Percentiles rank a stretch among this genome's conserved stretches.
Conservation (phyloP, 1,139 yeast genomes). For the Williopsis jadinii region DNA sequence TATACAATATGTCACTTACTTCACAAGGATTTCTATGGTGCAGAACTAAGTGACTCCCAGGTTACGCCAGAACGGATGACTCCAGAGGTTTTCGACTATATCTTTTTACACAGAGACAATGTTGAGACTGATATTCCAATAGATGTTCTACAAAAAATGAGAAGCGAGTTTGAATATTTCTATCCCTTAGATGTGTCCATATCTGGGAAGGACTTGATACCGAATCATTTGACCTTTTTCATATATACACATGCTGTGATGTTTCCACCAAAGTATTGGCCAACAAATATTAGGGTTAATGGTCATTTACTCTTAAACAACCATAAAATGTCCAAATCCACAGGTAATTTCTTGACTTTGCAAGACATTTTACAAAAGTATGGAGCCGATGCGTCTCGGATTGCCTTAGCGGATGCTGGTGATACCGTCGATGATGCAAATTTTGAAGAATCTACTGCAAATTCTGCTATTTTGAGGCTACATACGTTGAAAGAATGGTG, state of each 20-base stretch:
- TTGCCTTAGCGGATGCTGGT: conserved; percentile 98
- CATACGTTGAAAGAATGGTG: conserved; percentile 94
- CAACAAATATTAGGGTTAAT: conserved; percentile 86
- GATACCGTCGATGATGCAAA: conserved; percentile 97
- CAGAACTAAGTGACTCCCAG: conserved; percentile 60
- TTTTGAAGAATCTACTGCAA: conserved; percentile 93
- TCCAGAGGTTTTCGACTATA: conserved; percentile 87
- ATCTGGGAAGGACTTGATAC: conserved; percentile 95
- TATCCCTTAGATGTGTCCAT: conserved; percentile 88
- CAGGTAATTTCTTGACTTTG: conserved; percentile 94
- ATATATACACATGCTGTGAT: conserved; percentile 88
- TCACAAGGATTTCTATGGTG: conserved; percentile 84
- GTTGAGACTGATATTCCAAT: conserved; percentile 55
- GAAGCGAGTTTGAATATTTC: conserved; percentile 93
- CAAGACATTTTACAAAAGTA: conserved; percentile 77
- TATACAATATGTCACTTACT: conserved; percentile 86
- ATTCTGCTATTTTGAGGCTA: conserved; percentile 93
- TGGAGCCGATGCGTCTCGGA: conserved; percentile 97
- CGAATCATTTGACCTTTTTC: conserved; percentile 95
- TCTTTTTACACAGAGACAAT: conserved; percentile 67
- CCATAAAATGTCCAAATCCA: conserved; percentile 96
- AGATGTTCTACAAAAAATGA: conserved; percentile 61
- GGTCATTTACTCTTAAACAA: conserved; percentile 95
- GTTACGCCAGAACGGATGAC: conserved; percentile 84
- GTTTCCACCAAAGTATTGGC: conserved; percentile 91